Percentiles rank a stretch among this genome's conserved stretches.
Conservation (phyloP, 169 alveolate genomes). For the Eimeria mitis region DNA sequence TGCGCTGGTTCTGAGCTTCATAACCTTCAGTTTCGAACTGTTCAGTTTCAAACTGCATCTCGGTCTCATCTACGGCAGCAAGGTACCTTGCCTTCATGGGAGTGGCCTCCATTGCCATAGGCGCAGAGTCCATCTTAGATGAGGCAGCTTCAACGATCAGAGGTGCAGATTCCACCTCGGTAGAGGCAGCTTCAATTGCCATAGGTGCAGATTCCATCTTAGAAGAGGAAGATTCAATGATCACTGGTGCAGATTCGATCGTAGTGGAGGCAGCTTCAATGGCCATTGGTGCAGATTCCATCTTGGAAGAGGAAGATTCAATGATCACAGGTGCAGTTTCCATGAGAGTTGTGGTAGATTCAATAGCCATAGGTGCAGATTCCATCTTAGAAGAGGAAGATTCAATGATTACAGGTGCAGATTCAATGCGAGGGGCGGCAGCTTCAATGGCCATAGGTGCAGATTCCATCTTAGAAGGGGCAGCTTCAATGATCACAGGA, state of each 20-base stretch:
- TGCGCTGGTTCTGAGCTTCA: no score
- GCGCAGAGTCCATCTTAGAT: neutral
- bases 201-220: conserved; percentile 16
- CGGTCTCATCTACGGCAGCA: conserved; percentile 41
- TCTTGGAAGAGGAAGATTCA: neutral
- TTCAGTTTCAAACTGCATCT: conserved; percentile 9
- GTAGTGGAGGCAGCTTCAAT: no score
- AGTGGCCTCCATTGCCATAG: neutral
- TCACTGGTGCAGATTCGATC: neutral
- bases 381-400: neutral
- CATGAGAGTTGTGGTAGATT: neutral
- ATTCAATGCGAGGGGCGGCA: neutral
- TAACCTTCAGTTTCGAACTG: conserved; percentile 5
- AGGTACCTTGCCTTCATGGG: neutral
- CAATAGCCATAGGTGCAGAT: no score
- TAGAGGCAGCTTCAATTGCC: conserved; percentile 14
- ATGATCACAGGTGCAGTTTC: neutral
- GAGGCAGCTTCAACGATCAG: neutral
- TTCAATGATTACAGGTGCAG: neutral
- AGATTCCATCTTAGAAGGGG: neutral
- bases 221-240: neutral
- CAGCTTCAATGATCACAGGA: neutral
- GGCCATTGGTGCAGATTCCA: neutral
- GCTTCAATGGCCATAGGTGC: neutral
- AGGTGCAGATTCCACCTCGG: neutral